Evolutionary conservation across 148 eudicot species (phyloP).

Genomic region (Pouteria glomerata): DNA sequence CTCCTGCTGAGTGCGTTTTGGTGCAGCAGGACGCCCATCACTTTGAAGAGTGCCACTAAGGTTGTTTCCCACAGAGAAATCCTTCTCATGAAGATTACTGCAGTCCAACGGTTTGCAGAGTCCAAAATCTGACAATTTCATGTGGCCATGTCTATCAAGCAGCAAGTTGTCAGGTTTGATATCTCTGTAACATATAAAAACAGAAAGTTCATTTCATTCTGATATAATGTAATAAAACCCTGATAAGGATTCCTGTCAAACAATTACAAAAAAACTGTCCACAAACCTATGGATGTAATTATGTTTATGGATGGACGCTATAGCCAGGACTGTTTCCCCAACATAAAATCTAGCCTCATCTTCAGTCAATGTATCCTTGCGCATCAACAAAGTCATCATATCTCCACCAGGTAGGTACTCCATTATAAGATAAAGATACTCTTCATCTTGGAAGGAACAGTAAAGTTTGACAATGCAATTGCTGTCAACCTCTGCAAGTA

Average conservation of each 20-base stretch:
- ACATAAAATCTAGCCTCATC: constrained; percentile 95
- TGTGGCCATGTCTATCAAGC: constrained; percentile 87
- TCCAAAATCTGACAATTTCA: constrained; percentile 98
- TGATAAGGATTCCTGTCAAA: neutral
- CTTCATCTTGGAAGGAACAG: constrained; percentile 99
- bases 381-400: constrained; percentile 99
- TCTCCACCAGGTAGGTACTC: constrained; percentile 99
- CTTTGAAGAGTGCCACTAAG: constrained; percentile 89
- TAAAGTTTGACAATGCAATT: constrained; percentile 98
- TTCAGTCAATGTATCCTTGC: constrained; percentile 92
- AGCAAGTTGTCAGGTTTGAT: constrained; percentile 98
- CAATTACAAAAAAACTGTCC: neutral
- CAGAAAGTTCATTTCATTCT: constrained; percentile 7
- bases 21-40: constrained; percentile 83
- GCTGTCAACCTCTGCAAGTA: constrained; percentile 98
- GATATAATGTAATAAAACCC: neutral
- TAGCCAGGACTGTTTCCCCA: constrained; percentile 93
- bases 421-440: constrained; percentile 92
- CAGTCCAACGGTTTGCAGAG: constrained; percentile 95
- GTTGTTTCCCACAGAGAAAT: constrained; percentile 60
- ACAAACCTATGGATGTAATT: constrained; percentile 92
- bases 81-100: constrained; percentile 83
- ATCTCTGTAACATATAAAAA: constrained; percentile 55
- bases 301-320: constrained; percentile 95
- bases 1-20: constrained; percentile 90